A percentile compares a stretch with the other conserved stretches of the same genome.
Conservation (phyloP, 202 grass and related monocot species). For the Schoenoplectus tabernaemontani region DNA sequence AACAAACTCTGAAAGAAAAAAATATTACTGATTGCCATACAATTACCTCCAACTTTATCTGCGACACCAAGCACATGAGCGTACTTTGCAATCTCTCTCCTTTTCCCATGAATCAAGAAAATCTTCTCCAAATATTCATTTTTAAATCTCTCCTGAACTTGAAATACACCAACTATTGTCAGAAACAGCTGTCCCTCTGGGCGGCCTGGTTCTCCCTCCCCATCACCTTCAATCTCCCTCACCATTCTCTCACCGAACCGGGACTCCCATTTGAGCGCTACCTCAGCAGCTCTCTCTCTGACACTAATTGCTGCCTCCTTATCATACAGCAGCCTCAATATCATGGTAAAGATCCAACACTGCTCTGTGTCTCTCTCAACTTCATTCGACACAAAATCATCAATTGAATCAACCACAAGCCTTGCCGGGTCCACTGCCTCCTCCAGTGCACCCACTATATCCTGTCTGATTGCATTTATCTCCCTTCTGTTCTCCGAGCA, state of each 20-base stretch:
- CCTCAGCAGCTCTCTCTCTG: slow-evolving; percentile 45
- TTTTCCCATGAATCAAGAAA: slow-evolving; percentile 47
- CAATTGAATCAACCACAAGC: slow-evolving; percentile 49
- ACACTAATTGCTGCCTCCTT: slow-evolving; percentile 47
- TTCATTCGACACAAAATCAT: slow-evolving; percentile 35
- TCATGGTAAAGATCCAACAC: slow-evolving; percentile 49
- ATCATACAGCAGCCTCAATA: slow-evolving; percentile 44
- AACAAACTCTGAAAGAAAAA: neutral
- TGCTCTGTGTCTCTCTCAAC: slow-evolving; percentile 31
- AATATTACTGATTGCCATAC: too few relatives aligned
- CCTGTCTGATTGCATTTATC: slow-evolving; percentile 34
- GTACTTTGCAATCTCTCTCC: slow-evolving; percentile 57
- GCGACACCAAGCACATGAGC: slow-evolving; percentile 38
- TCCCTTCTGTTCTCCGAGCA: slow-evolving; percentile 37
- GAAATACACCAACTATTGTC: slow-evolving; percentile 52
- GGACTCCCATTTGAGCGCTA: slow-evolving; percentile 48
- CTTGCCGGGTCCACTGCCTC: slow-evolving; percentile 48
- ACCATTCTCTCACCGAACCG: slow-evolving; percentile 33
- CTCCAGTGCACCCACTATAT: neutral
- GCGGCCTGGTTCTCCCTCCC: slow-evolving; percentile 24
- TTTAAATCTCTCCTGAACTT: slow-evolving; percentile 46
- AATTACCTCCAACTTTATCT: slow-evolving; percentile 54
- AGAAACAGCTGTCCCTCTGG: slow-evolving; percentile 60
- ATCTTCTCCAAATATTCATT: slow-evolving; percentile 57
- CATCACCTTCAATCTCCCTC: slow-evolving; percentile 25